Evolutionary conservation across 495 filamentous ascomycete genomes (phyloP).

Genomic region (Penicillium pancosmium): DNA sequence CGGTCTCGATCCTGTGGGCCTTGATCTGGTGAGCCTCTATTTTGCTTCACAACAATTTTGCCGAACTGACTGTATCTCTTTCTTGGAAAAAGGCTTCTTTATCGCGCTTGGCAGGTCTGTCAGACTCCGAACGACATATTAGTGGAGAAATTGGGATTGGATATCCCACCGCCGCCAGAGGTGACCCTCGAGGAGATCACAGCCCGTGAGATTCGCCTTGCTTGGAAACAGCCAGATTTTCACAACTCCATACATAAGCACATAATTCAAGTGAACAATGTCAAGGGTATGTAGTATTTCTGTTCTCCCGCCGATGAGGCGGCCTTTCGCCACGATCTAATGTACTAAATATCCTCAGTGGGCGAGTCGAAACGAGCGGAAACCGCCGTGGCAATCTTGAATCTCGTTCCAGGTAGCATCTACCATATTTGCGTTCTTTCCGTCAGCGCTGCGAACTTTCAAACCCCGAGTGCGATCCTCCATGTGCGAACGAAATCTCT

Average conservation of each 20-base stretch:
- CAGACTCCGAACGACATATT: constrained; percentile 88
- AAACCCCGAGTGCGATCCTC: constrained; percentile 82
- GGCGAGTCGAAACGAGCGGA: constrained; percentile 84
- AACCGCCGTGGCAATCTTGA: constrained; percentile 84
- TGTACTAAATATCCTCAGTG: constrained; percentile 52
- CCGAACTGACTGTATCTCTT: background rate
- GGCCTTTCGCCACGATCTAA: constrained; percentile 16
- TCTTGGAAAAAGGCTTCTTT: constrained; percentile 64
- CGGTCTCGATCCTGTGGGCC: constrained; percentile 52
- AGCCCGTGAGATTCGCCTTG: constrained; percentile 82
- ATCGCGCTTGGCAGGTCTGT: constrained; percentile 81
- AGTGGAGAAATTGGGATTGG: constrained; percentile 86
- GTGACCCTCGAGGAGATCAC: constrained; percentile 91
- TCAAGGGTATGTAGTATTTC: constrained; percentile 62
- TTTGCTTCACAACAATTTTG: background rate
- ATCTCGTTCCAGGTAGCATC: constrained; percentile 80
- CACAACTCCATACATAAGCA: constrained; percentile 82
- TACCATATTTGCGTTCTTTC: constrained; percentile 93
- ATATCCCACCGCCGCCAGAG: constrained; percentile 86
- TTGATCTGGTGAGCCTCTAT: constrained; percentile 50
- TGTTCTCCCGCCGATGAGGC: background rate
- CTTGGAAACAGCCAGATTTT: constrained; percentile 82
- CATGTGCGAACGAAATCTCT: constrained; percentile 72
- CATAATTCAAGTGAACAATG: constrained; percentile 89
- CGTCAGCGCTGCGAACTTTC: constrained; percentile 85